Conservation (phyloP, 352 stramenopile genomes). For the Pythium rhizo-oryzae region DNA sequence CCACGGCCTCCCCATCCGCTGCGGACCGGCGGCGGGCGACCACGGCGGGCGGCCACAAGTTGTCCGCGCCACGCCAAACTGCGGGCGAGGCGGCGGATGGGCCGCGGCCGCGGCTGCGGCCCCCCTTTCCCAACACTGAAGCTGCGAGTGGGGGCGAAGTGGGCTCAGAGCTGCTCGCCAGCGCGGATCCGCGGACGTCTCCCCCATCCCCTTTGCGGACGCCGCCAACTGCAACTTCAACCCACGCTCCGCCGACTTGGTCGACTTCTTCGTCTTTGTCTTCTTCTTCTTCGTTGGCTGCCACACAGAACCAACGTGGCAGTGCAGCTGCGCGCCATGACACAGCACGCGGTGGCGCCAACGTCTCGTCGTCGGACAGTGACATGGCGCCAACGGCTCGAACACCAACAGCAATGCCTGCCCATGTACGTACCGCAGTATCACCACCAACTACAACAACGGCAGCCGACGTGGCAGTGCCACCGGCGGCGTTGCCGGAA, state of each 20-base stretch:
- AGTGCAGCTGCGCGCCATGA: neutral
- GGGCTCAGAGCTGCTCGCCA: slow-evolving; percentile 6
- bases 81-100: neutral
- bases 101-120: no score
- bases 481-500: neutral
- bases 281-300: neutral
- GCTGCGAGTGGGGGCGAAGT: neutral
- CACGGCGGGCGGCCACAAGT: neutral
- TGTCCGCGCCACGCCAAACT: neutral
- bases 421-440: neutral
- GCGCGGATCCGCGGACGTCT: neutral
- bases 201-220: neutral
- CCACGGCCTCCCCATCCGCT: neutral
- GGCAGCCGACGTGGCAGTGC: neutral
- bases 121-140: neutral
- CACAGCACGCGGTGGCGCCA: neutral
- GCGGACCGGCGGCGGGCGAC: neutral
- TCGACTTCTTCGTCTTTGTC: no score
- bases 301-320: neutral
- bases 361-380: neutral
- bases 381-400: neutral
- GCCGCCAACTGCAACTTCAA: slow-evolving; percentile 17
- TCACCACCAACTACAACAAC: neutral
- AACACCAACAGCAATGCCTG: slow-evolving; percentile 18
- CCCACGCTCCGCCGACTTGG: no score